Base-by-base conservation (phyloP, 78 protist genomes). In the Protostelium mycophagum region DNA sequence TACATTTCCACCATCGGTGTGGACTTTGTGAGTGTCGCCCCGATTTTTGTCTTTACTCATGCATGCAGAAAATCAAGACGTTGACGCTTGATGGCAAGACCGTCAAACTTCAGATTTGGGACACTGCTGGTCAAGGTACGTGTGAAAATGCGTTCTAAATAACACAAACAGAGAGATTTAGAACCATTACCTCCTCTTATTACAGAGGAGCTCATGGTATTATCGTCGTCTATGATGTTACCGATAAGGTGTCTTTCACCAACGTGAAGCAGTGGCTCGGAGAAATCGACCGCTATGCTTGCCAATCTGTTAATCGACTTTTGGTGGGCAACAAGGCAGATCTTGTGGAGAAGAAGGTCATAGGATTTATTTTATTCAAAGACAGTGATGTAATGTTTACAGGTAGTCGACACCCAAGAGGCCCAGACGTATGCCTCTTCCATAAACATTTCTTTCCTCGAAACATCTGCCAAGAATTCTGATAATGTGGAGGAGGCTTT, bases 251-350 rank as follows among this genome's bases (percentile, higher is more conserved):
- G 35, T 95, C 99, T 31, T 99, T 99, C 97, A 88, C 97, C 90
- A 98, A 99, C 91, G 99, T 99, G 34, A 96, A 98, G 94, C 92
- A 93, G 91, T 99, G 99, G 99, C 96, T 98, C 86, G 90, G 87
- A 83, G 99, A 98, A 85, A 98, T 98, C 85, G 99, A 97, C 85
- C 96, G 98, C 85, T 98, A 97, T 83, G 99, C 99, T n/a, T 88
- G 94, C 63, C 99, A 99, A 86, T 94, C 94, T 84, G 99, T 99
- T 83, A 98, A 96, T 96, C 98, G 98, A 94, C 94, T 99, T 38
- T 96, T 99, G 51, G 99, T 99, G 1, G 99, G 99, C 51, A 99
- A 99, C 97, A 99, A 99, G 97, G 83, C 95, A 88, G 99, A 99
- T 91, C 93, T 99, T 86, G 91, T 87, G 36, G 85, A 91, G 37